Conservation (phyloP, 345 rosid genomes). For the Rhizophora apiculata region DNA sequence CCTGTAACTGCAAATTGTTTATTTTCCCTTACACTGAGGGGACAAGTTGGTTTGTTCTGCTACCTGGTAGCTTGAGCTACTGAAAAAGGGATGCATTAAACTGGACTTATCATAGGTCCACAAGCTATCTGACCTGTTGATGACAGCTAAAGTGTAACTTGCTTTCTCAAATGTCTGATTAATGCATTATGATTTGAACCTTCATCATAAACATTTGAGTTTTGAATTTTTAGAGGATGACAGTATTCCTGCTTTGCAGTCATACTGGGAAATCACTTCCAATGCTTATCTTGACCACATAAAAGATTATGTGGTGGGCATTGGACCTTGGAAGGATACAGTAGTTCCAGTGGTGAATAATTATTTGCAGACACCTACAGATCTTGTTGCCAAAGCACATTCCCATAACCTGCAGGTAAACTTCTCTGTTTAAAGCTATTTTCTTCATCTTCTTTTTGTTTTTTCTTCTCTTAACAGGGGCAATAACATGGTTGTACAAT, state of each 20-base stretch:
- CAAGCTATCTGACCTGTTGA: no score
- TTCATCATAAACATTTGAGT: neutral
- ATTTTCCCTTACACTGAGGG: no score
- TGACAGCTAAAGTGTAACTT: no score
- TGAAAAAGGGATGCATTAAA: neutral
- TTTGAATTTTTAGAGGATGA: constrained; percentile 4
- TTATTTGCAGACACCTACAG: constrained; percentile 63
- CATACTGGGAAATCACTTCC: constrained; percentile 83
- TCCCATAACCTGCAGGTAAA: constrained; percentile 70
- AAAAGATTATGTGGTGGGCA: constrained; percentile 78
- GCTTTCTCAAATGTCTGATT: neutral
- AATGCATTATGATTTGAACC: constrained; percentile 2
- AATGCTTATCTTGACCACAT: constrained; percentile 68
- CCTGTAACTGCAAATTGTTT: neutral
- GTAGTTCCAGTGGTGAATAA: constrained; percentile 63
- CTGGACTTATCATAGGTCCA: neutral
- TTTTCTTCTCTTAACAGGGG: no score
- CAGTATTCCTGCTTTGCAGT: constrained; percentile 43
- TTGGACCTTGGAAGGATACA: constrained; percentile 99
- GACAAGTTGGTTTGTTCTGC: neutral
- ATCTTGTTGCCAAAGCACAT: constrained; percentile 86
- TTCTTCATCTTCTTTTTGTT: neutral
- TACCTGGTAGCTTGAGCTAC: neutral
- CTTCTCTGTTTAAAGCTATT: neutral
- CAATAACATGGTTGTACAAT: no score